Evolutionary conservation across 2,329 filamentous ascomycete species (phyloP), one percentile per base, ranked within the genome.

Genomic region (Colletotrichum eleusines): DNA sequence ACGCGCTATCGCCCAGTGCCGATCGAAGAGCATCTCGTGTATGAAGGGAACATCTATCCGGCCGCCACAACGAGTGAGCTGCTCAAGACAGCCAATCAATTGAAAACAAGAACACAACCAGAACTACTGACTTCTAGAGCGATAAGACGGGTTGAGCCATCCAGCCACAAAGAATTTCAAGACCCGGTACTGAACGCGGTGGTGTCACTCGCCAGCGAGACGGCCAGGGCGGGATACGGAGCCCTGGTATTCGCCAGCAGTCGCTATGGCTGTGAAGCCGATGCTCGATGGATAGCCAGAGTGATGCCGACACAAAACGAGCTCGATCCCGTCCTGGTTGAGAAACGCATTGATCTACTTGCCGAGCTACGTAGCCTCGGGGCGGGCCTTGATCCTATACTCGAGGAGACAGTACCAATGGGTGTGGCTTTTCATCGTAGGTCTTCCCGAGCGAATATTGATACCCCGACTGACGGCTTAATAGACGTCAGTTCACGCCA

Each of bases 381-480:
- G 20, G 89, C 88, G 20, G 92, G 91, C 0, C 81, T 94, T 26
- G 92, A 95, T 76, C 84, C 87, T 1, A 84, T 85, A 1, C 82
- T 95, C 12, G 87, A 89, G 74, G 88, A 88, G 73, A 92, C 90
- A 0, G 82, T 94, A 2, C 82, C 87, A 0, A 84, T 82, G 61
- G 92, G 92, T 1, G 91, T 94, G 66, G 92, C 90, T 18, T 94
- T 94, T 78, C 92, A 95, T 78, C 90, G 89, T 90, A 76, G 80
- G 87, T 81, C 26, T 40, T 62, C 28, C 5, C 23, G 20, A 14
- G 23, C 26, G 20, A 23, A 20, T 31, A 18, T 9, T 35, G 5
- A 18, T 18, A 31, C 33, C 14, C 31, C 18, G 40, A 23, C 63
- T 68, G 23, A 60, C 51, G 35, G 35, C 26, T 54, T 9, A 38